Conservation (phyloP, 2,329 filamentous ascomycete species). For the Penicillium sp. region DNA sequence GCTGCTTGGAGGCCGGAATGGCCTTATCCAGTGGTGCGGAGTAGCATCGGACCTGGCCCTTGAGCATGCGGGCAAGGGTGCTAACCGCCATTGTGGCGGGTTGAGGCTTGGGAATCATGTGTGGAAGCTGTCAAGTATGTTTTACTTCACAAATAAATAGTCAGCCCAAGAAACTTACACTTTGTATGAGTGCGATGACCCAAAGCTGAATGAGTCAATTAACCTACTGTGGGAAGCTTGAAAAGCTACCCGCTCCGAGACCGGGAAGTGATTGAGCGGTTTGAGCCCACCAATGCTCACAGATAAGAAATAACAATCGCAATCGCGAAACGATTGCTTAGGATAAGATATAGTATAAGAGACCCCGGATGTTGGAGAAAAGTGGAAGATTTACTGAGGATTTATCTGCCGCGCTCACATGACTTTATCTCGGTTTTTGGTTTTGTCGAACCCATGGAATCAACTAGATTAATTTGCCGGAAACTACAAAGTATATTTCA, state of each 20-base stretch:
- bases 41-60: constrained; percentile 44
- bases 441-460: background rate
- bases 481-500: background rate
- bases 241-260: constrained; percentile 23
- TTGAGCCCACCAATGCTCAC: constrained; percentile 1
- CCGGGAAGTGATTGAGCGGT: constrained; percentile 9
- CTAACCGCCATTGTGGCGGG: constrained; percentile 33
- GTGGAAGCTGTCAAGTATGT: background rate
- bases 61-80: constrained; percentile 36
- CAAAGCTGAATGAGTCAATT: constrained; percentile 12
- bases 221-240: constrained; percentile 9
- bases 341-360: background rate
- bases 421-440: background rate
- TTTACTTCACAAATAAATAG: constrained; percentile 2
- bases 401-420: constrained; percentile 1
- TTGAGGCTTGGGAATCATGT: constrained; percentile 30
- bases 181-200: constrained; percentile 1
- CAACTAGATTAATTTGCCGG: background rate
- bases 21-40: constrained; percentile 48
- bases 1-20: constrained; percentile 78
- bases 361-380: background rate
- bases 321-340: background rate
- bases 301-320: background rate
- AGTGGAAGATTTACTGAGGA: background rate
- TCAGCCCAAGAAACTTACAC: background rate